Evolutionary conservation across 805 yeast genomes (phyloP), one percentile per base, ranked within the genome.

Genomic region (Candida multigemmis): DNA sequence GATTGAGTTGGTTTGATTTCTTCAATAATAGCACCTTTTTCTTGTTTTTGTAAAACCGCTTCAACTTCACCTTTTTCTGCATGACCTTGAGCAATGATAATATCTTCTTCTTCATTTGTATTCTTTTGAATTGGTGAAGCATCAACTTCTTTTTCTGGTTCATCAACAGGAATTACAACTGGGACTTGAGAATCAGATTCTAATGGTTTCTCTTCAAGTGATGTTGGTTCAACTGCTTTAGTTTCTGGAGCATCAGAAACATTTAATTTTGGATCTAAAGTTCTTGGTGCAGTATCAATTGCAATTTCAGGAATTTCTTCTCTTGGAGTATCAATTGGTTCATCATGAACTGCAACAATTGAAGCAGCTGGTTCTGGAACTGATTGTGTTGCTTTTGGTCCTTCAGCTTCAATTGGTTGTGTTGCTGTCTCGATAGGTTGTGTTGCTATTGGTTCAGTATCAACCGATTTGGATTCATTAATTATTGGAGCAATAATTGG

Each of bases 1-100:
- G 57, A 47, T 16, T 45, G 51, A 19, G 62, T 54, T 12, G 67
- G 67, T 38, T 57, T 43, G 38, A 61, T 51, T 40, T 61, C 65
- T 42, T 60, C 67, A 21, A 60, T 48, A 16, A 53, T 46, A 10
- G 54, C 58, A 22, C 51, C 56, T 20, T 53, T 56, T 18, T 49
- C 49, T 36, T 48, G 60, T 28, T 46, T 44, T 24, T 61, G 60
- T 21, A 43, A 46, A 26, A 59, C 45, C 23, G 52, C 56, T 24
- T 53, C 48, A 30, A 49, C 59, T 26, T 56, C 44, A 17, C 50
- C 55, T 20, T 46, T 32, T 23, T 46, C 41, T 14, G 29, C 30
- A 4, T 44, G 46, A 15, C 65, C 67, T 26, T 52, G 54, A n/a
- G 65, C 60, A 25, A 59, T 45, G 26, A 60, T 46, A 26, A 61